These are phyloP conservation scores for Ceratocystis colombiana DNA, from an alignment of 2,329 filamentous ascomycete genomes.

Conservation along the genomic window DNA sequence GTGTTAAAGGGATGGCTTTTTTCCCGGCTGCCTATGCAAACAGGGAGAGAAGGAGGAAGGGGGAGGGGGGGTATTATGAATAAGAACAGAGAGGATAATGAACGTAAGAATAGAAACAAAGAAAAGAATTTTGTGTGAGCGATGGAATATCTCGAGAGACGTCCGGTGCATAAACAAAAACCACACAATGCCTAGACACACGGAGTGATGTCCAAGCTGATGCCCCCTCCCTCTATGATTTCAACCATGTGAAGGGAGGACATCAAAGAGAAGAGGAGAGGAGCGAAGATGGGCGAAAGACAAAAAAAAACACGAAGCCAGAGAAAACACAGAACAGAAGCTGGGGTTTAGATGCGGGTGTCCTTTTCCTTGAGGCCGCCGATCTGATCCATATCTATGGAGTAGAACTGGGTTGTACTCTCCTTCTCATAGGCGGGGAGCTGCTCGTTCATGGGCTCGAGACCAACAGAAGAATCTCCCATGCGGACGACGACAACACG, in stretches of 20 bases:
- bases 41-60: constrained; percentile 1
- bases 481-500: constrained; percentile 86
- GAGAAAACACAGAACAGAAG: constrained; percentile 17
- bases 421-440: constrained; percentile 85
- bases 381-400: constrained; percentile 87
- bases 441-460: constrained; percentile 75
- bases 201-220: too few relatives aligned
- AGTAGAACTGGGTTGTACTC: constrained; percentile 71
- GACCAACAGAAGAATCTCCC: constrained; percentile 74
- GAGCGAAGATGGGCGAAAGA: not conserved
- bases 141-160: constrained; percentile 4
- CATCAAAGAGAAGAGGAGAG: not conserved
- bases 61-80: constrained; percentile 24
- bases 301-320: constrained; percentile 14
- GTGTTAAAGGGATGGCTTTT: not conserved
- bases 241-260: constrained; percentile 9
- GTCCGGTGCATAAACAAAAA: constrained; percentile 6
- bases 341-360: constrained; percentile 29
- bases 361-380: constrained; percentile 91
- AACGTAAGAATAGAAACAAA: constrained; percentile 24
- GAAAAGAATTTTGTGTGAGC: constrained; percentile 12
- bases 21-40: constrained; percentile 3
- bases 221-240: too few relatives aligned
- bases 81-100: constrained; percentile 16
- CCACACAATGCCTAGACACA: constrained; percentile 10